phyloP scores from a whole-genome alignment of 495 filamentous ascomycete species.

The Viridothelium virens region DNA sequence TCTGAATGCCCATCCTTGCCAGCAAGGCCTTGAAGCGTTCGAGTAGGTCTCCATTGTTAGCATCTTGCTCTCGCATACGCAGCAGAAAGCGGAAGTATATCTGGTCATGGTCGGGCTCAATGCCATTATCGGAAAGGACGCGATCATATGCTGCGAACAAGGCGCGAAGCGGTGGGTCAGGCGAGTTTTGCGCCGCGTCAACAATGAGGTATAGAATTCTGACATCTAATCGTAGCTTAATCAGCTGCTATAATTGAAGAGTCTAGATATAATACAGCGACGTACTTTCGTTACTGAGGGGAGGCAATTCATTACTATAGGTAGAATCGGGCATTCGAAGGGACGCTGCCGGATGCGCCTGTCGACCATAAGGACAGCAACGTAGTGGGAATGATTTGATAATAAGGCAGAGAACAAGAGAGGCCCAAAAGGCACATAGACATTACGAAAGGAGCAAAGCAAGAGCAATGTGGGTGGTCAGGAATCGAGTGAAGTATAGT shows the following conservation, averaged over 20 bases:
- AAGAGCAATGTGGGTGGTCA: not conserved
- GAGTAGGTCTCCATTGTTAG: conserved; percentile 42
- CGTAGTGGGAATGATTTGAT: not conserved
- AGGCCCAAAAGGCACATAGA: conserved; percentile 1
- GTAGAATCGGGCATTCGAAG: conserved; percentile 31
- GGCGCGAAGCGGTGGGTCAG: conserved; percentile 64
- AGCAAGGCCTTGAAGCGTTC: conserved; percentile 61
- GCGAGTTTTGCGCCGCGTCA: conserved; percentile 56
- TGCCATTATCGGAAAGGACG: conserved; percentile 56
- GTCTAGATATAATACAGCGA: conserved; percentile 8
- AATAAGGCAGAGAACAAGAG: not conserved
- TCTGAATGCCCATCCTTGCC: conserved; percentile 56
- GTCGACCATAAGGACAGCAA: conserved; percentile 10
- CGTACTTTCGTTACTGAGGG: conserved; percentile 56
- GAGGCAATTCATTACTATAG: conserved; percentile 20
- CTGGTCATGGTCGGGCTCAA: conserved; percentile 62
- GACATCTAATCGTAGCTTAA: conserved; percentile 51
- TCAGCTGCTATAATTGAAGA: not conserved
- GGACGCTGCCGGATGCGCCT: conserved; percentile 22
- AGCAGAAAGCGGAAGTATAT: conserved; percentile 71
- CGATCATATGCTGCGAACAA: conserved; percentile 74
- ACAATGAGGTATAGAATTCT: conserved; percentile 70
- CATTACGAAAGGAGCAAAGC: conserved; percentile 1
- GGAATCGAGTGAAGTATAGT: not conserved
- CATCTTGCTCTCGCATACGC: conserved; percentile 56